phyloP scores from a whole-genome alignment of 441 rosid genomes.

The Populus hybrid region DNA sequence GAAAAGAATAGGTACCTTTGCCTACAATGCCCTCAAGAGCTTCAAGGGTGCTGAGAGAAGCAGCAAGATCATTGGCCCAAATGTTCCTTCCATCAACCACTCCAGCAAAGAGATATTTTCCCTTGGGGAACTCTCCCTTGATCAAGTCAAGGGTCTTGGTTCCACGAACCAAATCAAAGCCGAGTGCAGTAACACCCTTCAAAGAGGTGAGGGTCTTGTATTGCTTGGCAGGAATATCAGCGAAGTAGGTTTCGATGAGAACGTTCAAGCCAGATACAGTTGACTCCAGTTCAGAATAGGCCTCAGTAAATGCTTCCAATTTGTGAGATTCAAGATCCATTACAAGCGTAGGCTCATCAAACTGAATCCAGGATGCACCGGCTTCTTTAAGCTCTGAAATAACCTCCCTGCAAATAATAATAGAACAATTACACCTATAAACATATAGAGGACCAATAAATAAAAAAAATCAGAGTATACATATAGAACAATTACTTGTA shows the following conservation, averaged over 20 bases:
- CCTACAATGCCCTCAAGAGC: constrained; percentile 75
- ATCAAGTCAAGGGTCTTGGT: constrained; percentile 73
- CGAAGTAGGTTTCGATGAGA: constrained; percentile 88
- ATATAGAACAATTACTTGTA: constrained; percentile 57
- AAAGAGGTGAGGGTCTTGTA: constrained; percentile 77
- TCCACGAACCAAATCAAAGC: constrained; percentile 94
- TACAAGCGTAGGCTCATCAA: constrained; percentile 90
- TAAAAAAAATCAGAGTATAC: neutral
- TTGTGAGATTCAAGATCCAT: constrained; percentile 86
- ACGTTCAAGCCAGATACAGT: constrained; percentile 81
- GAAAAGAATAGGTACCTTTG: constrained; percentile 48
- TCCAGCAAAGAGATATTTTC: constrained; percentile 90
- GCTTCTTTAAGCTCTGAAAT: constrained; percentile 89
- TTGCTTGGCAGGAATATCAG: constrained; percentile 81
- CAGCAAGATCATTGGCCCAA: constrained; percentile 95
- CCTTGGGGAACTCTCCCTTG: constrained; percentile 73
- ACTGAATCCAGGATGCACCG: constrained; percentile 94
- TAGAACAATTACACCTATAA: neutral
- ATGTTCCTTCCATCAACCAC: constrained; percentile 98
- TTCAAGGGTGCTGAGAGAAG: constrained; percentile 57
- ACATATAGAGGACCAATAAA: constrained; percentile 1
- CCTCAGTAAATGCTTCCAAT: constrained; percentile 74
- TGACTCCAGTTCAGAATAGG: constrained; percentile 75
- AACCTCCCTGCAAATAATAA: constrained; percentile 63
- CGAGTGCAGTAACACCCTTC: constrained; percentile 85